A percentile compares a stretch with the other conserved stretches of the same genome.
Conservation (phyloP, 768 basidiomycete species). For the Lactarius indigo region DNA sequence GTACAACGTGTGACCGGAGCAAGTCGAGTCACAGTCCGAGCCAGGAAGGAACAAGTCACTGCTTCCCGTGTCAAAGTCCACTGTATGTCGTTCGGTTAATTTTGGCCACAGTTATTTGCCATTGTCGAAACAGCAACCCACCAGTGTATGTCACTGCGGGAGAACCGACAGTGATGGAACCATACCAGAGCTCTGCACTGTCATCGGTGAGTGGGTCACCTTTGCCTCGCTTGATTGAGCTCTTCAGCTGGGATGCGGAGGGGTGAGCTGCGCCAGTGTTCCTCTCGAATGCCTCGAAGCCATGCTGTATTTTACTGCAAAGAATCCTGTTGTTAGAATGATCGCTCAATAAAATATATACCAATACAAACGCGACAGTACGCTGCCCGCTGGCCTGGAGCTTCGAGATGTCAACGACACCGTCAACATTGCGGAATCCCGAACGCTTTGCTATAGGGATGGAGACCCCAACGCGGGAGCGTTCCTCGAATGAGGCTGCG, state of each 20-base stretch:
- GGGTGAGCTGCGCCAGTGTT: constrained; percentile 22
- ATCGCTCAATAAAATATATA: not conserved
- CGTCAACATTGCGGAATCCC: not conserved
- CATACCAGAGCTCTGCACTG: constrained; percentile 17
- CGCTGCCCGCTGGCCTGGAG: not conserved
- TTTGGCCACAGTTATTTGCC: not conserved
- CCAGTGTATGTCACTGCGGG: constrained; percentile 20
- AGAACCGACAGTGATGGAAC: constrained; percentile 24
- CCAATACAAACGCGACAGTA: constrained; percentile 4
- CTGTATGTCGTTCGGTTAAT: not conserved
- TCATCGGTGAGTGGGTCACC: constrained; percentile 13
- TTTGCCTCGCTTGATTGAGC: not conserved
- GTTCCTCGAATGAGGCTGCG: not conserved
- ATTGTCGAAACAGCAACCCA: not conserved
- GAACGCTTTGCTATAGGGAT: not conserved
- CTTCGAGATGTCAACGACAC: not conserved
- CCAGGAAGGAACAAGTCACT: constrained; percentile 37
- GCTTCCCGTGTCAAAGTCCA: constrained; percentile 41
- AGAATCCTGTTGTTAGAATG: not conserved
- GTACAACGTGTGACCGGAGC: constrained; percentile 24
- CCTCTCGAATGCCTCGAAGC: constrained; percentile 12
- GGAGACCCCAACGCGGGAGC: not conserved
- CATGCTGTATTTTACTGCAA: constrained; percentile 20
- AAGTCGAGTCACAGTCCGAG: constrained; percentile 30
- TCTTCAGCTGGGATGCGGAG: not conserved